These are phyloP conservation scores for Fistulifera pelliculosa DNA, from an alignment of 108 stramenopile species.

Conservation along the genomic window DNA sequence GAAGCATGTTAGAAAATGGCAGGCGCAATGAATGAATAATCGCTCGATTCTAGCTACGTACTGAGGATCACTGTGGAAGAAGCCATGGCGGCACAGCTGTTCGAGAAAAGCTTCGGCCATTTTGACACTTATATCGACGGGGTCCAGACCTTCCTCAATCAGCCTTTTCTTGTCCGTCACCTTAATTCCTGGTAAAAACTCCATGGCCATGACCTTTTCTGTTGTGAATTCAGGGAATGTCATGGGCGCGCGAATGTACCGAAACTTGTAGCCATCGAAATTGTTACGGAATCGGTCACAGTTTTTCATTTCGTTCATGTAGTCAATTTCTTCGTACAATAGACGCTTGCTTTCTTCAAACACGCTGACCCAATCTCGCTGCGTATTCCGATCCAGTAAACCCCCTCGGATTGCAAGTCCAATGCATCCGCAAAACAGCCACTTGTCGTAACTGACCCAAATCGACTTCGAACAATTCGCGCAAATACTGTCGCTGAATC, in stretches of 20 bases:
- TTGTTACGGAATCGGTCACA: constrained; percentile 76
- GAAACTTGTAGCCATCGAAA: constrained; percentile 64
- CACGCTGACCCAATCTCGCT: constrained; percentile 89
- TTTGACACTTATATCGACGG: constrained; percentile 74
- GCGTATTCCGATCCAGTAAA: constrained; percentile 72
- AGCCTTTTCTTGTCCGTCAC: constrained; percentile 82
- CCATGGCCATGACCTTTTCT: constrained; percentile 86
- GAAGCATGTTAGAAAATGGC: constrained; percentile 6
- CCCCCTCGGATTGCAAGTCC: constrained; percentile 91
- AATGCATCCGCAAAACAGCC: constrained; percentile 90
- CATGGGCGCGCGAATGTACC: constrained; percentile 86
- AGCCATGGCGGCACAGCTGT: constrained; percentile 93
- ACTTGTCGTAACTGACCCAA: constrained; percentile 82
- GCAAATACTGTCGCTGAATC: constrained; percentile 86
- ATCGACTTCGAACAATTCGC: constrained; percentile 92
- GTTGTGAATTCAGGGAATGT: constrained; percentile 83
- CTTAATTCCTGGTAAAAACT: constrained; percentile 93
- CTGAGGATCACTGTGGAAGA: constrained; percentile 45
- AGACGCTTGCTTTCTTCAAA: constrained; percentile 87
- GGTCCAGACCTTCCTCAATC: constrained; percentile 52
- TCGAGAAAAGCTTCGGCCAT: constrained; percentile 90
- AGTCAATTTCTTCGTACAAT: constrained; percentile 97
- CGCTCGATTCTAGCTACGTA: not conserved
- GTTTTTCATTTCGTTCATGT: constrained; percentile 80
- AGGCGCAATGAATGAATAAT: not conserved